Evolutionary conservation across 257 asterid species (phyloP).

Genomic region (Marsdenia floribunda): DNA sequence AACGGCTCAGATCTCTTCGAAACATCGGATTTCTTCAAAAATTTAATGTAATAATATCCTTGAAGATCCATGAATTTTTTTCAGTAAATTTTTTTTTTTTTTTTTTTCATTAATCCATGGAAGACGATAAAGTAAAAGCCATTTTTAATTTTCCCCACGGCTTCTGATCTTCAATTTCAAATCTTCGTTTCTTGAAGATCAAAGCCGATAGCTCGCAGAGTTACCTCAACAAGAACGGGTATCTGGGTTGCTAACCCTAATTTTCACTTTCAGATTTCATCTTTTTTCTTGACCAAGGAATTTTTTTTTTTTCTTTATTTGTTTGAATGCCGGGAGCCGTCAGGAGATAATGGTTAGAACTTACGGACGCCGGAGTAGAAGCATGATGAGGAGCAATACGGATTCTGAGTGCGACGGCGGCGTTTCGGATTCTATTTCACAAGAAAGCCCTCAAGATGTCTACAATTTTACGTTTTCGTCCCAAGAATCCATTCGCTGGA

Average conservation of each 20-base stretch:
- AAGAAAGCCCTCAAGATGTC: constrained; percentile 53
- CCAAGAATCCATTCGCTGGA: constrained; percentile 48
- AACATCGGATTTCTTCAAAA: not conserved
- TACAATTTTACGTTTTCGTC: constrained; percentile 52
- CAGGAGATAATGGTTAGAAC: constrained; percentile 43
- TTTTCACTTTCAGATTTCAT: constrained; percentile 3
- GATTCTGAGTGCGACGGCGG: constrained; percentile 39
- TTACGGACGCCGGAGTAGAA: constrained; percentile 56
- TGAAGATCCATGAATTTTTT: not conserved
- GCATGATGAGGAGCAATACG: constrained; percentile 40
- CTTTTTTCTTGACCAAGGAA: too few species aligned
- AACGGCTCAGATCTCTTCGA: constrained; percentile 23
- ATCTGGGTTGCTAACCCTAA: constrained; percentile 14
- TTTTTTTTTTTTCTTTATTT: not conserved
- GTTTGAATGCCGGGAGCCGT: constrained; percentile 10
- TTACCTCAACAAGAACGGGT: not conserved
- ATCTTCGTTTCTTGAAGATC: constrained; percentile 6
- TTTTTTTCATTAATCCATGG: not conserved
- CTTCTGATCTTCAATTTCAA: constrained; percentile 25
- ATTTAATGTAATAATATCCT: too few species aligned
- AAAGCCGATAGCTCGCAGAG: not conserved
- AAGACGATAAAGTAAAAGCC: not conserved
- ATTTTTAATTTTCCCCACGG: not conserved
- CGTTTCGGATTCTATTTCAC: constrained; percentile 40
- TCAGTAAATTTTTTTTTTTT: too few species aligned